Evolutionary conservation across 1,284 basidiomycete species (phyloP).

Genomic region (Lentinula novae-zelandiae): DNA sequence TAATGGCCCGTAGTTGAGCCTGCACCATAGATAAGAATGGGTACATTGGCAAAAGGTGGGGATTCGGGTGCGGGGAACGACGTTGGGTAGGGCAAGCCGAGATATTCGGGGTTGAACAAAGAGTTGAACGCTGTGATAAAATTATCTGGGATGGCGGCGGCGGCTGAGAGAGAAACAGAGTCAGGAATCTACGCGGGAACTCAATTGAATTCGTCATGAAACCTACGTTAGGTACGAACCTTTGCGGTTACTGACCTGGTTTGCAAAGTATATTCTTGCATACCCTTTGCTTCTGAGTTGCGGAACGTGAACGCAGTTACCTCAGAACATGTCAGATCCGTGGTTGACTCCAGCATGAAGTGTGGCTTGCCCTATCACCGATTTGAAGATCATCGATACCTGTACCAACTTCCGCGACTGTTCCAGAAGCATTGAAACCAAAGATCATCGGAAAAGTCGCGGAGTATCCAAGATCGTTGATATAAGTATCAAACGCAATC

Average conservation of each 20-base stretch:
- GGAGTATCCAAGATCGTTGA: conserved; percentile 31
- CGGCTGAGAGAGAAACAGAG: conserved; percentile 33
- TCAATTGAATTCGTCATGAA: no score
- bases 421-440: conserved; percentile 38
- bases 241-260: conserved; percentile 35
- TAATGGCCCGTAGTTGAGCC: conserved; percentile 55
- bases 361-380: conserved; percentile 38
- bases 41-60: conserved; percentile 29
- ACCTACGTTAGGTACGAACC: conserved; percentile 23
- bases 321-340: conserved; percentile 21
- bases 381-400: conserved; percentile 34
- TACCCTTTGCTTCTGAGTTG: conserved; percentile 28
- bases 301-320: conserved; percentile 33
- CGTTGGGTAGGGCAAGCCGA: conserved; percentile 36
- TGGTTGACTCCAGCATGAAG: conserved; percentile 1
- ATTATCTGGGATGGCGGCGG: conserved; percentile 49
- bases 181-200: conserved; percentile 35
- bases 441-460: conserved; percentile 35
- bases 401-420: conserved; percentile 35
- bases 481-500: conserved; percentile 38
- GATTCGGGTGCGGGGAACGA: conserved; percentile 31
- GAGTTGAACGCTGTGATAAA: conserved; percentile 46
- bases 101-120: conserved; percentile 35
- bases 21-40: conserved; percentile 53
- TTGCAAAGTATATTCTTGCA: conserved; percentile 41